Base-by-base conservation (phyloP, 148 eudicot species). In the Amaranthus hypochondriacus region DNA sequence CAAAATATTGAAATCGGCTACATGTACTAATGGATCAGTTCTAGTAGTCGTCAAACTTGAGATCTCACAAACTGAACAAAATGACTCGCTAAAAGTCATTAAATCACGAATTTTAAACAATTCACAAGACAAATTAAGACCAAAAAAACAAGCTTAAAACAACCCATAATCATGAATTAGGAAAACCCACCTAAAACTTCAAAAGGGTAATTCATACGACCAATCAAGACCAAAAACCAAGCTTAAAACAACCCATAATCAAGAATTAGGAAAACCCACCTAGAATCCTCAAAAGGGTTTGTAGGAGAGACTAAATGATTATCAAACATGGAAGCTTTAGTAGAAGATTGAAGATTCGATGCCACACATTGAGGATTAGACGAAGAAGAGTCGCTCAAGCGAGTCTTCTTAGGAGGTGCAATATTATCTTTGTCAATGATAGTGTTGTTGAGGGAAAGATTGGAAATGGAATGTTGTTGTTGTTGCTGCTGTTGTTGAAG, bases 181-280 rank as follows among this genome's bases (percentile, higher is more conserved):
- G 47, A 72, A 82, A 69, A 15, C 78, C 53, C 56, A 85, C 88
- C 88, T 83, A 11, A 83, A 61, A 69, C 75, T 49, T 79, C 81
- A 18, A 18, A 18, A 18, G 18, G 18, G 18, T 18, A 18, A 18
- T 18, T 18, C 18, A 18, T 18, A 18, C 18, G 18, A 18, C 18
- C 18, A 18, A 18, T 18, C 18, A 18, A 18, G 18, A 18, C 18
- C 18, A 9, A 2, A 56, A 9, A 69, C 9, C 18, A 50, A 3
- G 10, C 3, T 28, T 9, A 5, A 62, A 46, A 74, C 18, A 65
- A 11, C n/a, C 39, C 15, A 48, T 3, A 4, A 14, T 53, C 62
- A 69, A 18, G 64, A 48, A n/a, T 3, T 4, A 12, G 47, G 47
- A 72, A 82, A 69, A 15, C 78, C 53, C 56, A 85, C 88, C 88